Evolutionary conservation across 345 rosid species (phyloP).

Genomic region (Sonneratia alba): DNA sequence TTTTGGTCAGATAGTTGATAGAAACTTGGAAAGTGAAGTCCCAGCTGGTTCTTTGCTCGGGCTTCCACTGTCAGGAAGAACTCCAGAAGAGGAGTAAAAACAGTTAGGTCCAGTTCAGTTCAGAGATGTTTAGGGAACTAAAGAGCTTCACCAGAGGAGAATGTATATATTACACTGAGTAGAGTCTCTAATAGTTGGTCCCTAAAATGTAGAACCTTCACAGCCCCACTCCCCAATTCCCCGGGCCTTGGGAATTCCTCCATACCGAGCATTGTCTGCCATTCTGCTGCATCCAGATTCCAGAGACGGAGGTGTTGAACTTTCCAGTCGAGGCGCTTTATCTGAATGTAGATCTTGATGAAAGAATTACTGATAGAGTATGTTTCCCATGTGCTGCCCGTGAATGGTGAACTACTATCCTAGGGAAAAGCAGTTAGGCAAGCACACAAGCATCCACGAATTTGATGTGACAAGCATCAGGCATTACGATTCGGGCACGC

Average conservation of each 20-base stretch:
- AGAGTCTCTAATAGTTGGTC: background rate
- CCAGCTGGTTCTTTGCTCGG: too few species aligned
- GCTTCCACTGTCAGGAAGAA: too few species aligned
- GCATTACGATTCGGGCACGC: constrained; percentile 66
- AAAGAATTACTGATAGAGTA: background rate
- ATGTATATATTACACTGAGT: too few species aligned
- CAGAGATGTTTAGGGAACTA: too few species aligned
- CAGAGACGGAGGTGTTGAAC: background rate
- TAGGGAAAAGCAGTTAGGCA: background rate
- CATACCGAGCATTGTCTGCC: background rate
- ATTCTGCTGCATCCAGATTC: background rate
- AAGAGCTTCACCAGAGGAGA: too few species aligned
- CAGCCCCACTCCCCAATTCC: background rate
- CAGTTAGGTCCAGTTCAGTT: too few species aligned
- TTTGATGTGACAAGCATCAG: constrained; percentile 10
- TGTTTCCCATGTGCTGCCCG: background rate
- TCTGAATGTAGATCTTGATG: background rate
- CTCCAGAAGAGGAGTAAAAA: too few species aligned
- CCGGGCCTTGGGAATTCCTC: background rate
- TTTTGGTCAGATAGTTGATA: too few species aligned
- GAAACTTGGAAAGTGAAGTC: too few species aligned
- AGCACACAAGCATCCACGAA: background rate
- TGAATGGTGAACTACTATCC: background rate
- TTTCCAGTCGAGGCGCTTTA: background rate
- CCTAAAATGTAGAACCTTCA: background rate